Base-by-base conservation (phyloP, 805 yeast species). In the Saccharomycopsis fibuligera region DNA sequence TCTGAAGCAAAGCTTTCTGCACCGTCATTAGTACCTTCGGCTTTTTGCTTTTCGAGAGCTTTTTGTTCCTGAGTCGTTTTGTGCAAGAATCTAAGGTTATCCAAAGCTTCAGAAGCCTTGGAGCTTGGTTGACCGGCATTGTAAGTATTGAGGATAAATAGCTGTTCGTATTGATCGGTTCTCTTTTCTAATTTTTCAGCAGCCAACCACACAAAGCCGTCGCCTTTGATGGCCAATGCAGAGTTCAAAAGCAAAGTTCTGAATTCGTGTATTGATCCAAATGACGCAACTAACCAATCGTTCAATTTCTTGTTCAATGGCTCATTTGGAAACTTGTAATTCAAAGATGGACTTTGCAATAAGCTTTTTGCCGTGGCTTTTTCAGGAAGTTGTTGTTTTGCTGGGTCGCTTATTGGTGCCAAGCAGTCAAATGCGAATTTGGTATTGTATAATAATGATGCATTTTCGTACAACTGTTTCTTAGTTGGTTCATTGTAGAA, bases 181-280 rank as follows among this genome's bases (percentile, higher is more conserved):
- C 55, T 43, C 6, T 49, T 30, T 40, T 49, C 57, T 2, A 57
- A 54, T 48, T 62, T 60, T 52, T 71, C 66, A 8, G 91, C 95
- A 21, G 89, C 82, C 17, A 93, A 69, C 93, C 97, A 93, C 9
- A 90, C 85, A 65, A 75, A 81, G 2, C 99, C 99, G 64, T 87
- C 91, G 44, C 98, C 97, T 53, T 83, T 79, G 53, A 88, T 76
- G 3, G 83, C 75, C 44, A 71, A 66, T 9, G 91, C 87, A 1
- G 93, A 79, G 50, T 78, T 75, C 50, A 86, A 60, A 39, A 93
- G 64, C 41, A 86, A 72, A 1, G 85, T 77, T 57, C 84, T 75
- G 62, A 93, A 82, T 62, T 88, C 95, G 14, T 74, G 77, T 8
- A 87, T 54, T 0, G 90, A 79, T 5, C 96, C 96, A 65, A 89